Base-by-base conservation (phyloP, 345 rosid genomes). In the Orychophragmus violaceus region DNA sequence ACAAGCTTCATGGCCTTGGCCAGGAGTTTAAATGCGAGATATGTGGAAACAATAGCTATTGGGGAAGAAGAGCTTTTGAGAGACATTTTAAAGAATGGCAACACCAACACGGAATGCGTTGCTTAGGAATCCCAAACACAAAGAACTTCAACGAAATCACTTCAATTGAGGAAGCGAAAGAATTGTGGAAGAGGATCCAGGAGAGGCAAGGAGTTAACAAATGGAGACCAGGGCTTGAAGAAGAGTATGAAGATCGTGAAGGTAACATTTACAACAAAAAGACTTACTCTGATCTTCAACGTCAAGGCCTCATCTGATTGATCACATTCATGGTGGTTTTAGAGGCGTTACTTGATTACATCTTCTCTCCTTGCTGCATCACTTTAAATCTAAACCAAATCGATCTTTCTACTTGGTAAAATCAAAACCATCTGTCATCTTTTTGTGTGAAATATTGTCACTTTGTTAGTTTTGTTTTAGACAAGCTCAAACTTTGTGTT, bases 1-100 rank as follows among this genome's bases (percentile, higher is more conserved):
- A 90, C 74, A 94, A 90, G 75, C 99, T 94, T 73, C 99, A 94
- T 37, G 99, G 97, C 67, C 99, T 90, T 28, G 96, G 99, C n/a
- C 97, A 90, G 96, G 96, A 94, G 77, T 88, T 94, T 62, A 94
- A 88, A 78, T 90, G 96, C 5, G 99, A 90, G n/a, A n/a, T n/a
- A n/a, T n/a, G n/a, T n/a, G n/a, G n/a, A n/a, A n/a, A n/a, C n/a
- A n/a, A n/a, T n/a, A n/a, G n/a, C n/a, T n/a, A n/a, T n/a, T n/a
- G n/a, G n/a, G n/a, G n/a, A n/a, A n/a, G n/a, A n/a, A n/a, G n/a
- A n/a, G n/a, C n/a, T n/a, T n/a, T n/a, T n/a, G n/a, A n/a, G n/a
- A n/a, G n/a, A n/a, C n/a, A n/a, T n/a, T n/a, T n/a, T n/a, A n/a
- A n/a, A n/a, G n/a, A n/a, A n/a, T n/a, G n/a, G n/a, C n/a, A n/a